A percentile compares a stretch with the other conserved stretches of the same genome.
These are phyloP conservation scores for Tulasnella sp. DNA, from an alignment of 768 basidiomycete species.

Conservation along the genomic window DNA sequence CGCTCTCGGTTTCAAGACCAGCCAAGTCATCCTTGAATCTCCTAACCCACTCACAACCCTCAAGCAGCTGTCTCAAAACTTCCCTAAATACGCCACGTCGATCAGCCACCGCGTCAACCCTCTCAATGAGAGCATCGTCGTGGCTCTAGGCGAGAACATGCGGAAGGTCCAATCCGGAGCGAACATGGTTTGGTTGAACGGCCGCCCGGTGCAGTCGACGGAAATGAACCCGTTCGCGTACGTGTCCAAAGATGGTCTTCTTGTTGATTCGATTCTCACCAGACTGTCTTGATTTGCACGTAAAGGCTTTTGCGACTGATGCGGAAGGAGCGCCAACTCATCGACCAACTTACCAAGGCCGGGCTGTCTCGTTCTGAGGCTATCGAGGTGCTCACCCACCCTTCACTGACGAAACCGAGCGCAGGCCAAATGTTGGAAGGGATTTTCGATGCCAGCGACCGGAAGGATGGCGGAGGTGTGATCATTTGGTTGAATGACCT, in stretches of 20 bases:
- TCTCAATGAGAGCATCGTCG: conserved; percentile 53
- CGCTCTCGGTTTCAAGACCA: conserved; percentile 70
- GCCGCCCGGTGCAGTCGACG: conserved; percentile 58
- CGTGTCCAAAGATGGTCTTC: conserved; percentile 37
- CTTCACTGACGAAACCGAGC: conserved; percentile 58
- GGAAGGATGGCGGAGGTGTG: conserved; percentile 71
- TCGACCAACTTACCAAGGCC: conserved; percentile 61
- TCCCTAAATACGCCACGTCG: conserved; percentile 80
- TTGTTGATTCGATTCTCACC: background rate
- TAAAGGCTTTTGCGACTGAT: conserved; percentile 67
- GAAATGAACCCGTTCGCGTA: conserved; percentile 74
- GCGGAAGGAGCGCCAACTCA: conserved; percentile 67
- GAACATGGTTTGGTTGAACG: conserved; percentile 81
- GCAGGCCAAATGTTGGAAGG: conserved; percentile 61
- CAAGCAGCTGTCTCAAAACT: conserved; percentile 77
- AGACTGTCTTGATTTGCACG: background rate
- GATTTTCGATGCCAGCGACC: conserved; percentile 90
- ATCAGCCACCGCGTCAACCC: conserved; percentile 67
- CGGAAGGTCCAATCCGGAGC: conserved; percentile 56
- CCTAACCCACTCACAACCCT: conserved; percentile 59
- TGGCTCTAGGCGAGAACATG: conserved; percentile 64
- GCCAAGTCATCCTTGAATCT: conserved; percentile 73
- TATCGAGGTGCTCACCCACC: conserved; percentile 72
- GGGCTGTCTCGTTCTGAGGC: conserved; percentile 69
- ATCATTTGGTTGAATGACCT: conserved; percentile 92